Conservation (phyloP, 2,329 filamentous ascomycete genomes). For the Alternaria dauci region DNA sequence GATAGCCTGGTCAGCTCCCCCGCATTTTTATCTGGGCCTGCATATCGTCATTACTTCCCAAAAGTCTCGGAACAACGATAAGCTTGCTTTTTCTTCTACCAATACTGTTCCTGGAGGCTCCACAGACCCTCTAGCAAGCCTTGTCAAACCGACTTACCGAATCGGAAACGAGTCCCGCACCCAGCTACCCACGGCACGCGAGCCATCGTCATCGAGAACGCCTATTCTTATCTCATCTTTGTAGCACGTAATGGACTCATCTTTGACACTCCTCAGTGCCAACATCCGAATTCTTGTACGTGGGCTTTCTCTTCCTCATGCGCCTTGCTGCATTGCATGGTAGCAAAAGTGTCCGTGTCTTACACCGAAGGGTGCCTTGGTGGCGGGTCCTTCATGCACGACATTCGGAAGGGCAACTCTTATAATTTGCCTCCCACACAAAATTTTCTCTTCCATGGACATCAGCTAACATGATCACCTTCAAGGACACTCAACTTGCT, state of each 20-base stretch:
- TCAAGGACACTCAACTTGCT: conserved; percentile 83
- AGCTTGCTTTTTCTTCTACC: conserved; percentile 43
- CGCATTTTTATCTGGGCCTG: conserved; percentile 28
- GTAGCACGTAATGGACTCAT: conserved; percentile 54
- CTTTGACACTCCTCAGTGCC: conserved; percentile 57
- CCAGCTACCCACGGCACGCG: conserved; percentile 39
- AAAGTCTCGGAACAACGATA: conserved; percentile 27
- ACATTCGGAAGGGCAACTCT: conserved; percentile 39
- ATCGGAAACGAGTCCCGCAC: conserved; percentile 38
- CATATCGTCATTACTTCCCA: conserved; percentile 34
- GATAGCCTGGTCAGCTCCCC: conserved; percentile 34
- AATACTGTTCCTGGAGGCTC: conserved; percentile 28
- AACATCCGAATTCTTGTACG: conserved; percentile 60
- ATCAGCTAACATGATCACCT: conserved; percentile 48
- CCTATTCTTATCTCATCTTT: conserved; percentile 44
- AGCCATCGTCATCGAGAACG: conserved; percentile 33
- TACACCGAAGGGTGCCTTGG: conserved; percentile 36
- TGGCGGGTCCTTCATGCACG: conserved; percentile 38
- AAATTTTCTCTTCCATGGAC: conserved; percentile 26
- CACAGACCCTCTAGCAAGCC: conserved; percentile 39
- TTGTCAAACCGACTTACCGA: conserved; percentile 32
- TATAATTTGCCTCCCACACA: conserved; percentile 44
- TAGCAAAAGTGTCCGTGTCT: conserved; percentile 27
- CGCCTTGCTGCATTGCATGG: conserved; percentile 29
- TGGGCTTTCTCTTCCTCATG: conserved; percentile 34